Conservation (phyloP, 495 filamentous ascomycete species). For the Aspergillus coremiiformis region DNA sequence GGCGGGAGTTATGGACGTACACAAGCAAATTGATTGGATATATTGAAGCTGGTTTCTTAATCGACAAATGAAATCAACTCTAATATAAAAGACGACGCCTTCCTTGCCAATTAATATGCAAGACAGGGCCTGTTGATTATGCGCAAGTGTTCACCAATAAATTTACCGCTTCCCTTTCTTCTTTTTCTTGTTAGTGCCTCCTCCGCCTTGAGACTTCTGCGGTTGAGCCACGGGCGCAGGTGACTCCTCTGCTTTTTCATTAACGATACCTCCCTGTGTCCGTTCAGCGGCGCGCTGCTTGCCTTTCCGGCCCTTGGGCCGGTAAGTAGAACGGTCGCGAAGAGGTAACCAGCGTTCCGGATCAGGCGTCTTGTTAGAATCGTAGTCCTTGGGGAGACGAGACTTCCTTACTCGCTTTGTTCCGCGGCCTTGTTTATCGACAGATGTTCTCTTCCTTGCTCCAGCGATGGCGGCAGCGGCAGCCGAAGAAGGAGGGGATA, state of each 20-base stretch:
- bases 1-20: not conserved
- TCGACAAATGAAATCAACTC: not conserved
- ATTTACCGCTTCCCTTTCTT: conserved; percentile 37
- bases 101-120: not conserved
- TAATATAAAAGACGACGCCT: not conserved
- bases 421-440: conserved; percentile 37
- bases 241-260: conserved; percentile 59
- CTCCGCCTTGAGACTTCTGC: conserved; percentile 32
- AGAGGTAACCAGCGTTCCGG: conserved; percentile 91
- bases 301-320: conserved; percentile 85
- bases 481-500: conserved; percentile 50
- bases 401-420: conserved; percentile 63
- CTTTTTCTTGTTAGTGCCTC: conserved; percentile 60
- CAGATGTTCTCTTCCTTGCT: conserved; percentile 52
- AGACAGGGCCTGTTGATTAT: not conserved
- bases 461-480: conserved; percentile 33
- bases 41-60: not conserved
- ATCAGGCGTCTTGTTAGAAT: conserved; percentile 66
- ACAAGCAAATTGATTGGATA: not conserved
- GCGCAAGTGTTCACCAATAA: not conserved
- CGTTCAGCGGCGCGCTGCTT: conserved; percentile 69
- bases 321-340: conserved; percentile 77
- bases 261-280: conserved; percentile 78
- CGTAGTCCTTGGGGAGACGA: conserved; percentile 72
- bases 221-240: conserved; percentile 41